Evolutionary conservation across 2,329 filamentous ascomycete species (phyloP), one percentile per base, ranked within the genome.

Genomic region (Fusarium decemcellulare): DNA sequence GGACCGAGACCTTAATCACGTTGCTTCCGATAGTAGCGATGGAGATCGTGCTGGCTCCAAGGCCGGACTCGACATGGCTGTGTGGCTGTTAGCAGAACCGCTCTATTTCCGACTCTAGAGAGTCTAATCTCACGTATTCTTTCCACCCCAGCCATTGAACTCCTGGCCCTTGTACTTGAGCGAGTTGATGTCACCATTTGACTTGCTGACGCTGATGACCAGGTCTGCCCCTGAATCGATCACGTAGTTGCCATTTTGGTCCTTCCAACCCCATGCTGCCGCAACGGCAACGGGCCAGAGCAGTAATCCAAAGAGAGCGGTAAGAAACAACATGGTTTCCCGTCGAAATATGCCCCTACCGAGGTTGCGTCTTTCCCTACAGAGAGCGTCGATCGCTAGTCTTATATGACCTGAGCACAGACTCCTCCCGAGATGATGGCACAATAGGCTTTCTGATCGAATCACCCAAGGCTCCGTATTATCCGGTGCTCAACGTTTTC

Each of bases 201-300:
- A 73, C 67, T 79, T 79, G 64, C 74, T 78, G 47, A 80, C 77
- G 39, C 76, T 76, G 64, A 80, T 78, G 34, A 79, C 73, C 8
- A 80, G 72, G 11, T 71, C 69, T 5, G 77, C 66, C 1, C 77
- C 76, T 16, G 72, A 76, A 62, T 76, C 80, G 39, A 81, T 79
- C n/a, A 80, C 76, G 63, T 80, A 82, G 62, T 80, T 79, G 37
- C 72, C 76, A 27, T 76, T 78, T 53, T 78, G 74, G 27, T 83
- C 80, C 2, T 75, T 78, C 67, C 78, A 83, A 27, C 81, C 81
- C 73, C 78, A 82, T 8, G 76, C 78, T 36, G 81, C 81, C 5
- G 77, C 72, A 23, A 76, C 80, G 39, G 64, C 68, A 11, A 74
- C 72, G 32, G 68, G 75, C 68, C 60, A 77, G 70, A 67, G 70